A percentile compares a stretch with the other conserved stretches of the same genome.
Conservation (phyloP, 306 rosid species). For the Vigna reflexopilosa region DNA sequence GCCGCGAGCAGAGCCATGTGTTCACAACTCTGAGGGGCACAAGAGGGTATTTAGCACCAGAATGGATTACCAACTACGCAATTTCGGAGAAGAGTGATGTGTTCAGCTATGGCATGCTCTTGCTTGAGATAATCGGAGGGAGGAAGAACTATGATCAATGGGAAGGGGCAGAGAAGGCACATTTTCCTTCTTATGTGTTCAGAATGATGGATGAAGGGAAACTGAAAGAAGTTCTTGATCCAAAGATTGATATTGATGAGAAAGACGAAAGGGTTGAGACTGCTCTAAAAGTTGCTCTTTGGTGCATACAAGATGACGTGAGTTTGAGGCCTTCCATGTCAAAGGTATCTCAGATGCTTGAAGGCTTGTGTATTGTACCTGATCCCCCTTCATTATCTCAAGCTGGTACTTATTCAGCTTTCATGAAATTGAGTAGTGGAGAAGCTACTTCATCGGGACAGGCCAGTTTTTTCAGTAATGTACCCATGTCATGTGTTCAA, state of each 20-base stretch:
- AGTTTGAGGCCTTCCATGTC: constrained; percentile 79
- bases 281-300: constrained; percentile 72
- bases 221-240: constrained; percentile 56
- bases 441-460: constrained; percentile 80
- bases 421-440: constrained; percentile 63
- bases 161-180: constrained; percentile 73
- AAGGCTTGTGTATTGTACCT: constrained; percentile 66
- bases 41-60: constrained; percentile 91
- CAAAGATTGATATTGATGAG: constrained; percentile 60
- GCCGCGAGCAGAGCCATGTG: constrained; percentile 85
- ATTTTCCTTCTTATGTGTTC: constrained; percentile 85
- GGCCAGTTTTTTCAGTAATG: constrained; percentile 65
- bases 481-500: constrained; percentile 71
- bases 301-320: constrained; percentile 93
- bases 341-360: constrained; percentile 90
- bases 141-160: constrained; percentile 82
- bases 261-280: constrained; percentile 53
- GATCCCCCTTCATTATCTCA: constrained; percentile 72
- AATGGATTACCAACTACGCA: constrained; percentile 92
- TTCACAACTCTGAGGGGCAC: constrained; percentile 92
- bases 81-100: constrained; percentile 98
- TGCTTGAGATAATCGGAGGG: constrained; percentile 86
- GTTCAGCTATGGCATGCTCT: constrained; percentile 87
- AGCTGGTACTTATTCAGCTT: constrained; percentile 52
- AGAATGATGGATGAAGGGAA: constrained; percentile 73